phyloP scores from a whole-genome alignment of 768 basidiomycete genomes.

The Leccinum obscurum region DNA sequence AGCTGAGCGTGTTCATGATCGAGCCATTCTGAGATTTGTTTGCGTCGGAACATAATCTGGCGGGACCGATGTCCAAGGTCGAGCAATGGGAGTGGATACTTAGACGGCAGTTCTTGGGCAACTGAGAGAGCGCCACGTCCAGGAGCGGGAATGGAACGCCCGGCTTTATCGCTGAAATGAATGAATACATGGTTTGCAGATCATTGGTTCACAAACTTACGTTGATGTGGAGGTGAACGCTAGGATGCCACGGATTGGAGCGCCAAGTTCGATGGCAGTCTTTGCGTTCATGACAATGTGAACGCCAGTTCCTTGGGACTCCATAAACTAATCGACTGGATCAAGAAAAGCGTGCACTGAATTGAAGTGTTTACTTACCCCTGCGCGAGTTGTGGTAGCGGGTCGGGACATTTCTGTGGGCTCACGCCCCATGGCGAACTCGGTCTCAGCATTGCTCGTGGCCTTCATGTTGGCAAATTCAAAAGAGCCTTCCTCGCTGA shows the following conservation, averaged over 20 bases:
- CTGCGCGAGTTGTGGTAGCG: constrained; percentile 92
- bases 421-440: constrained; percentile 98
- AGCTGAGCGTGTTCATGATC: constrained; percentile 84
- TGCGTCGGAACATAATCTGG: constrained; percentile 93
- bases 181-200: constrained; percentile 5
- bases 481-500: constrained; percentile 97
- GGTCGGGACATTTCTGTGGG: constrained; percentile 99
- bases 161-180: constrained; percentile 85
- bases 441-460: constrained; percentile 94
- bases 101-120: constrained; percentile 80
- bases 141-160: constrained; percentile 96
- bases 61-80: constrained; percentile 87
- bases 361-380: constrained; percentile 50
- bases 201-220: constrained; percentile 45
- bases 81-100: constrained; percentile 77
- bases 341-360: neutral
- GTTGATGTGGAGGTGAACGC: constrained; percentile 96
- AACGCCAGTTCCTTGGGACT: constrained; percentile 93
- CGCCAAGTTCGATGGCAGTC: constrained; percentile 93
- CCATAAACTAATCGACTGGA: constrained; percentile 74
- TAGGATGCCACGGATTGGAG: constrained; percentile 89
- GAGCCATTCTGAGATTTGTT: constrained; percentile 94
- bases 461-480: constrained; percentile 99
- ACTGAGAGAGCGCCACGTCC: constrained; percentile 90
- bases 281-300: constrained; percentile 97